Conservation (phyloP, 352 stramenopile species). For the Phytophthora cactorum region DNA sequence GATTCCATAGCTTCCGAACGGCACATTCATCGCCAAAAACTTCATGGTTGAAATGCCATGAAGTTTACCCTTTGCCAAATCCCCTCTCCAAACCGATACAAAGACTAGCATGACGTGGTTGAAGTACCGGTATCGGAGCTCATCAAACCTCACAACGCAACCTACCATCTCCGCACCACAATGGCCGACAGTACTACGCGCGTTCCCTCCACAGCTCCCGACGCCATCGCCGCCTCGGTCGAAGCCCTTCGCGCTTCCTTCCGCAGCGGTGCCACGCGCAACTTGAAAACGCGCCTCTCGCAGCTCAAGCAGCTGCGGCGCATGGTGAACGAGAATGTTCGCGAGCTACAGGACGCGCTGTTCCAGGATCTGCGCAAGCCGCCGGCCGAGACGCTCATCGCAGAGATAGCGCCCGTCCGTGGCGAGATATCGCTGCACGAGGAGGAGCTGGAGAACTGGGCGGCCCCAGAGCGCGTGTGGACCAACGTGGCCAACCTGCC, state of each 20-base stretch:
- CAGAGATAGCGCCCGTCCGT: constrained; percentile 56
- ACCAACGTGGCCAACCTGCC: constrained; percentile 64
- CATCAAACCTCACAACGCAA: constrained; percentile 3
- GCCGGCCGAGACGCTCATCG: constrained; percentile 65
- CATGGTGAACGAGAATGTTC: constrained; percentile 56
- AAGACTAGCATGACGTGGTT: constrained; percentile 38
- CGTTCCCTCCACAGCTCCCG: constrained; percentile 36
- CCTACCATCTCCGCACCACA: background rate
- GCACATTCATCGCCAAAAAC: too few species aligned
- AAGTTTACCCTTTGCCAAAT: background rate
- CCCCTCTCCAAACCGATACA: background rate
- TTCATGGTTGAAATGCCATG: background rate
- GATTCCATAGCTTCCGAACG: too few species aligned
- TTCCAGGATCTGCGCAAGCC: constrained; percentile 73
- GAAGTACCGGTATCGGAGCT: constrained; percentile 7
- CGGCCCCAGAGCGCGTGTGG: constrained; percentile 54
- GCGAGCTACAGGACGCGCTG: constrained; percentile 57
- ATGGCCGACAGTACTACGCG: constrained; percentile 17
- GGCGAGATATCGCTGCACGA: constrained; percentile 73
- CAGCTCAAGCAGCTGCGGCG: constrained; percentile 53
- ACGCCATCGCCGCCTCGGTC: constrained; percentile 56
- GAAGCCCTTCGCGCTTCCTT: constrained; percentile 54
- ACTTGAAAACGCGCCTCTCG: constrained; percentile 43
- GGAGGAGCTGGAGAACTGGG: constrained; percentile 65
- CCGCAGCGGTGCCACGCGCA: constrained; percentile 51